phyloP scores from a whole-genome alignment of 78 protist species.

The Neovahlkampfia damariscottae region DNA sequence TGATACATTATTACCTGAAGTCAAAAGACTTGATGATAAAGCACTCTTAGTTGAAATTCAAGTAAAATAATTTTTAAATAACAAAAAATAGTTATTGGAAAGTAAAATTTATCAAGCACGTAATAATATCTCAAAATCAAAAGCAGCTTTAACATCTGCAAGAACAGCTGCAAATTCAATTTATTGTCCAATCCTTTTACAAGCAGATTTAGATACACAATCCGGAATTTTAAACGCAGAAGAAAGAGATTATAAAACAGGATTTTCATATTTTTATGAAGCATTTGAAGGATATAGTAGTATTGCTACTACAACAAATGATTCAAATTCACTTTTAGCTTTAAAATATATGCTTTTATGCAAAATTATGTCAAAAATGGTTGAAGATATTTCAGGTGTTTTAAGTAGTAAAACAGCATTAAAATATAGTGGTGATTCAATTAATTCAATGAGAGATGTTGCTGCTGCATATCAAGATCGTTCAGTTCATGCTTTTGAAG shows the following conservation, averaged over 20 bases:
- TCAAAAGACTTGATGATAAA: slow-evolving; percentile 90
- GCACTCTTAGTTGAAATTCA: slow-evolving; percentile 88
- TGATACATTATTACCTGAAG: slow-evolving; percentile 66
- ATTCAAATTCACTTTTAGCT: slow-evolving; percentile 30
- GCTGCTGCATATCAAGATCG: slow-evolving; percentile 28
- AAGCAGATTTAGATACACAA: slow-evolving; percentile 81
- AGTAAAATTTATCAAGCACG: neutral
- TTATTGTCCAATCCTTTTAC: slow-evolving; percentile 90
- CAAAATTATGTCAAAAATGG: slow-evolving; percentile 76
- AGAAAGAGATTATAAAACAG: slow-evolving; percentile 93
- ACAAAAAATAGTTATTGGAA: too few relatives aligned
- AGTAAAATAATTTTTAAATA: too few relatives aligned
- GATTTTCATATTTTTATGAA: slow-evolving; percentile 92
- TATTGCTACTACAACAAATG: slow-evolving; percentile 31
- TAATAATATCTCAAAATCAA: slow-evolving; percentile 9
- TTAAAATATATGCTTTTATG: slow-evolving; percentile 91
- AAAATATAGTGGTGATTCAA: slow-evolving; percentile 46
- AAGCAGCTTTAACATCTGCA: slow-evolving; percentile 76
- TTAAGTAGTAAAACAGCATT: slow-evolving; percentile 68
- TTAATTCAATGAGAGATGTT: slow-evolving; percentile 77
- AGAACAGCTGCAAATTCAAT: slow-evolving; percentile 91
- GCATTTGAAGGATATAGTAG: slow-evolving; percentile 79
- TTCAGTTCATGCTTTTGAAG: neutral
- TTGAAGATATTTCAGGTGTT: slow-evolving; percentile 68
- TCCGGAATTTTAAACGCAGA: slow-evolving; percentile 88